Percentiles rank a stretch among this genome's conserved stretches.
Evolutionary conservation across 164 flowering plant genomes (phyloP).

Genomic region (Dillenia turbinata): DNA sequence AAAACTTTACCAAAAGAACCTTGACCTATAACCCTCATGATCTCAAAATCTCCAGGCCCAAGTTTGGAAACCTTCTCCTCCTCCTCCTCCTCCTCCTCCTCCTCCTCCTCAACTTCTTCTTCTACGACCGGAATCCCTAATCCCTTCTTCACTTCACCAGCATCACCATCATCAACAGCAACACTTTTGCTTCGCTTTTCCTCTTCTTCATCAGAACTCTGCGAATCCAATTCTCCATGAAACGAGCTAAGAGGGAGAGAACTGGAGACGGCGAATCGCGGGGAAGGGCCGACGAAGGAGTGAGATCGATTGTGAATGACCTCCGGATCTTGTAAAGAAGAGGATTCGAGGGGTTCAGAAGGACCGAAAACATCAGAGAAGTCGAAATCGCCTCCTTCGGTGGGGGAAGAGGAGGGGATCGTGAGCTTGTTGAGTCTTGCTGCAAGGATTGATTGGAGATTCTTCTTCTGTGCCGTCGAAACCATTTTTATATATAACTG

Average conservation of each 20-base stretch:
- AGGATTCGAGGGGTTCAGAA: slow-evolving; percentile 17
- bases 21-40: slow-evolving; percentile 71
- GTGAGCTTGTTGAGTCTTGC: slow-evolving; percentile 45
- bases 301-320: slow-evolving; percentile 60
- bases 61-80: slow-evolving; percentile 20
- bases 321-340: slow-evolving; percentile 37
- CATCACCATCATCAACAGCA: not conserved
- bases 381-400: slow-evolving; percentile 41
- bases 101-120: slow-evolving; percentile 1
- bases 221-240: slow-evolving; percentile 15
- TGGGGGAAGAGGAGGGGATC: slow-evolving; percentile 36
- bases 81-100: slow-evolving; percentile 6
- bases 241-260: slow-evolving; percentile 20
- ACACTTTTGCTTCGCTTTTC: slow-evolving; percentile 2
- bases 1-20: slow-evolving; percentile 91
- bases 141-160: not conserved
- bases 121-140: not conserved
- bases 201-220: slow-evolving; percentile 23
- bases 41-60: slow-evolving; percentile 75
- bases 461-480: slow-evolving; percentile 35
- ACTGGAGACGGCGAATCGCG: slow-evolving; percentile 29
- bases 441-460: slow-evolving; percentile 38
- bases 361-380: slow-evolving; percentile 69
- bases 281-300: slow-evolving; percentile 71
- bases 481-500: slow-evolving; percentile 20